phyloP scores from a whole-genome alignment of 192 early-diverging fungal genomes.

The Mortierella alpina region DNA sequence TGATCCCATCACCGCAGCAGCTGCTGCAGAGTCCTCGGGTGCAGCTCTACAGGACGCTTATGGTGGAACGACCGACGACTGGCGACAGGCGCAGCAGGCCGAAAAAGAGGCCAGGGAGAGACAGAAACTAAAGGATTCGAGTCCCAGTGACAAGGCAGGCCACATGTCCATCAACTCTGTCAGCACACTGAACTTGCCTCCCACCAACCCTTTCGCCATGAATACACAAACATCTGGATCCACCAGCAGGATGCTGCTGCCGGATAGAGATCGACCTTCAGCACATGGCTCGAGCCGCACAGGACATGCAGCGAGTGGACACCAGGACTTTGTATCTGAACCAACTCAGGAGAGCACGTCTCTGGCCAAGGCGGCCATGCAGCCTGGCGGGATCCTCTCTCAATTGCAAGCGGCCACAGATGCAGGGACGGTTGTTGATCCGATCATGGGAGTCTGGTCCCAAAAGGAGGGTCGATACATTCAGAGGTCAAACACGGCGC shows the following conservation, averaged over 20 bases:
- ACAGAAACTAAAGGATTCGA: slow-evolving; percentile 21
- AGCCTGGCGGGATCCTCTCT: slow-evolving; percentile 35
- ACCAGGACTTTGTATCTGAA: slow-evolving; percentile 7
- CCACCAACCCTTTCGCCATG: slow-evolving; percentile 4
- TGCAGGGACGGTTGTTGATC: slow-evolving; percentile 35
- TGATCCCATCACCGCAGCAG: slow-evolving; percentile 15
- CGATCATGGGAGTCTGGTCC: slow-evolving; percentile 18
- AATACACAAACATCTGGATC: neutral
- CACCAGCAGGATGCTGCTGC: slow-evolving; percentile 28
- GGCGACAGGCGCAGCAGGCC: slow-evolving; percentile 36
- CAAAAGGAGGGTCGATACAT: slow-evolving; percentile 36
- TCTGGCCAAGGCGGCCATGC: slow-evolving; percentile 35
- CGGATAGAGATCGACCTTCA: slow-evolving; percentile 21
- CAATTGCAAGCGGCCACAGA: slow-evolving; percentile 42
- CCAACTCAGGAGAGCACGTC: slow-evolving; percentile 34
- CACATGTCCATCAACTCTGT: slow-evolving; percentile 40
- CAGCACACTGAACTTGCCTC: slow-evolving; percentile 38
- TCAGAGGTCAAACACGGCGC: slow-evolving; percentile 34
- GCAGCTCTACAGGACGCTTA: slow-evolving; percentile 28
- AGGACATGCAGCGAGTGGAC: neutral
- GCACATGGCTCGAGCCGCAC: neutral
- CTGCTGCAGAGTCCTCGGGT: neutral
- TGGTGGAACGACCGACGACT: slow-evolving; percentile 41
- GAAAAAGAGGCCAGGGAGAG: slow-evolving; percentile 32
- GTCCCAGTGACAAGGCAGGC: slow-evolving; percentile 13